Conservation (phyloP, 176 grass and related monocot genomes). For the Microstegium vimineum region DNA sequence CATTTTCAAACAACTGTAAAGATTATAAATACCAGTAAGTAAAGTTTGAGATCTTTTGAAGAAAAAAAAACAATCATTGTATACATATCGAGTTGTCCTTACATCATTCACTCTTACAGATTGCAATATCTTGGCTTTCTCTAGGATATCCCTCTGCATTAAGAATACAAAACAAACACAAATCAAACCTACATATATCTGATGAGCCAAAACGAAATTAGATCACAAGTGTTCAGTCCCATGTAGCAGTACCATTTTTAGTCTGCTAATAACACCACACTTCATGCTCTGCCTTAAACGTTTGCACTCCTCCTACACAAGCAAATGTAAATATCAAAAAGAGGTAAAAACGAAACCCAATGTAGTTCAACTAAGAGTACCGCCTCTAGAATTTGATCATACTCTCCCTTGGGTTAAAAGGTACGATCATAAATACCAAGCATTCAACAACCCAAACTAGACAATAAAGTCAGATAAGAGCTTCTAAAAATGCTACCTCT, state of each 20-base stretch:
- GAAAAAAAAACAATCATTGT: conserved; percentile 12
- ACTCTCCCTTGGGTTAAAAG: neutral
- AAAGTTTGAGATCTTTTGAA: conserved; percentile 25
- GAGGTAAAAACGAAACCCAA: conserved; percentile 10
- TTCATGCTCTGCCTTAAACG: conserved; percentile 91
- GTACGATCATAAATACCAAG: neutral
- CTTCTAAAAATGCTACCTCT: neutral
- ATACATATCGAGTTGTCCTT: conserved; percentile 14
- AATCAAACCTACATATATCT: conserved; percentile 35
- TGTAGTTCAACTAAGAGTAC: conserved; percentile 4
- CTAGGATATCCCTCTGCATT: conserved; percentile 69
- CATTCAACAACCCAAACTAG: neutral
- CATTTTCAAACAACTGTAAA: conserved; percentile 80
- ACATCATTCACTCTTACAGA: conserved; percentile 93
- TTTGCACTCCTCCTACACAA: conserved; percentile 88
- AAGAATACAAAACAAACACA: conserved; percentile 22
- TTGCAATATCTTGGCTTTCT: conserved; percentile 72
- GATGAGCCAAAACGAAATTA: conserved; percentile 17
- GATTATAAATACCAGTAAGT: conserved; percentile 13
- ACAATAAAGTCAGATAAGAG: neutral
- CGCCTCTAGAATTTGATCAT: neutral
- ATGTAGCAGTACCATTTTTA: conserved; percentile 86
- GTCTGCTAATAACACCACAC: conserved; percentile 59
- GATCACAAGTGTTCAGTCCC: conserved; percentile 16
- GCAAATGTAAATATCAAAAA: conserved; percentile 32